Evolutionary conservation across 768 basidiomycete species (phyloP), one percentile per base, ranked within the genome.

Genomic region (Coprinellus micaceus): DNA sequence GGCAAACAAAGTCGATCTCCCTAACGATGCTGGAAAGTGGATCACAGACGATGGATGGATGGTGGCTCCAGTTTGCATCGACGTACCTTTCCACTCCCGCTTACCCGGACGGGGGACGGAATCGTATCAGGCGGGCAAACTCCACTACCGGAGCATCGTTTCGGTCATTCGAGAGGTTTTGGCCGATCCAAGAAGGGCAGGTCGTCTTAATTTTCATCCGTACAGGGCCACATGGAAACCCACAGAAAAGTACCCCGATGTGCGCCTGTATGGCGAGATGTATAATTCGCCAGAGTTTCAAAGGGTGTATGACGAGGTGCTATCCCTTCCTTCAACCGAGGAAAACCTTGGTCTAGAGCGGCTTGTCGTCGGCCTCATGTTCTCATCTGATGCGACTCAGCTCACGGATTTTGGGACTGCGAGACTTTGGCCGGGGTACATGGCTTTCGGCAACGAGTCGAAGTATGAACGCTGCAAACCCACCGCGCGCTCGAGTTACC

Each of bases 291-390:
- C n/a, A 2, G 46, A 7, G 28, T 47, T 47, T 28, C 46, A 26
- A 17, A 52, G 61, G 9, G 63, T 64, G 26, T 48, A 66, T 7
- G 29, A 49, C 11, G 55, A 50, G 40, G 11, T 57, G 4, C 37
- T 51, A 9, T 4, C 9, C 17, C 25, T 24, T 4, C 24, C 51
- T 12, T 39, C 11, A 2, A 29, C 36, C 5, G 33, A 29, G 2
- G 61, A 1, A 24, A 22, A 52, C 2, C 56, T 56, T 37, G 28
- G 55, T 7, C 47, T 64, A 4, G 65, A 65, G 36, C 57, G 51
- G 39, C 40, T 61, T 7, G 29, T 72, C 4, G 64, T 64, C 0
- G 65, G 58, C 2, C 25, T 70, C 2, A 68, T 71, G 66, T 53
- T 71, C 53, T 61, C 59, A 58, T 66, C 65, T 15, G 62, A 66